These are phyloP conservation scores for Trichoderma guizhouense DNA, from an alignment of 2,329 filamentous ascomycete species.

Conservation along the genomic window DNA sequence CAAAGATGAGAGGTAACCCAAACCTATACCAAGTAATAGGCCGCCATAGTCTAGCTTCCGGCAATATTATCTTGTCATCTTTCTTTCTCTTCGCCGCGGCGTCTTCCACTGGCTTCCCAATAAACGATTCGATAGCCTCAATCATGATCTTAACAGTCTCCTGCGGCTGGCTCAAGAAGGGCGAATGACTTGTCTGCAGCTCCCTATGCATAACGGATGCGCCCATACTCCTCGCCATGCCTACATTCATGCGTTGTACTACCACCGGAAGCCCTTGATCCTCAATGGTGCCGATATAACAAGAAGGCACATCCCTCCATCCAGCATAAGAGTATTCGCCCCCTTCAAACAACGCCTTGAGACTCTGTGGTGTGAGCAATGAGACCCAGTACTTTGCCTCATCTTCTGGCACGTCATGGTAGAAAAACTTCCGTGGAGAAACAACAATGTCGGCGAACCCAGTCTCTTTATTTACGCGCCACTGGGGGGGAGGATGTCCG, in stretches of 20 bases:
- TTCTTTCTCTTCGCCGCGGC: neutral
- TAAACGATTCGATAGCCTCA: neutral
- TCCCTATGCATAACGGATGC: neutral
- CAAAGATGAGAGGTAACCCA: neutral
- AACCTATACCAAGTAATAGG: neutral
- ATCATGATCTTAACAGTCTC: neutral
- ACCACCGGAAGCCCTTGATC: neutral
- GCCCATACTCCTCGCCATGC: conserved; percentile 4
- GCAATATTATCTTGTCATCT: neutral
- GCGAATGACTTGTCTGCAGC: neutral
- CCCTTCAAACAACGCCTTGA: neutral
- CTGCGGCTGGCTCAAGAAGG: neutral
- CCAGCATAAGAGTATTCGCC: neutral
- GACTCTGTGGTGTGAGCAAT: neutral
- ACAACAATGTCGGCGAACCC: neutral
- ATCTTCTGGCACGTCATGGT: neutral
- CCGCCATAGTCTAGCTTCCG: neutral
- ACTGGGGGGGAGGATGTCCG: neutral
- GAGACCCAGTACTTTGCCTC: neutral
- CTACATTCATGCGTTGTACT: neutral
- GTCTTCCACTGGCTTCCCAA: neutral
- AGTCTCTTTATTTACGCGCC: neutral
- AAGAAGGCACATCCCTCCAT: conserved; percentile 1
- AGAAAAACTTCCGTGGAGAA: neutral
- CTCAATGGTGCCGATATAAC: neutral